These are phyloP conservation scores for Hericium alpestre DNA, from an alignment of 768 basidiomycete species.

Conservation along the genomic window DNA sequence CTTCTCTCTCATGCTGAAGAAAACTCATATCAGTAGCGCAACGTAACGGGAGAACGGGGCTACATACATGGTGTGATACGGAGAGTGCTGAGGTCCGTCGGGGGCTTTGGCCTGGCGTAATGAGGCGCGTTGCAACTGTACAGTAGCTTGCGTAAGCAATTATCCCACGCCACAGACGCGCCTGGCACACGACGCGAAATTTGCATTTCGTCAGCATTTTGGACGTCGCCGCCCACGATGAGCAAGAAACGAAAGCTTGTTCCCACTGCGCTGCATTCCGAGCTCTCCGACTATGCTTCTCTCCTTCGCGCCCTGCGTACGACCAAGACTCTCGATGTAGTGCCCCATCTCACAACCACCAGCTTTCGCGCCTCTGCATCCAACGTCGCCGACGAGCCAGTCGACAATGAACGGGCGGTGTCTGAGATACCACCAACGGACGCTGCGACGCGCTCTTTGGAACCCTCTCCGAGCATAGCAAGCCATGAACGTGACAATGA, in stretches of 20 bases:
- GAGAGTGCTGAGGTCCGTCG: slow-evolving; percentile 6
- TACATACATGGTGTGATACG: slow-evolving; percentile 11
- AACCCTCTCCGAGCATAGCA: not conserved
- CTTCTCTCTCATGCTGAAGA: slow-evolving; percentile 83
- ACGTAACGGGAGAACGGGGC: not conserved
- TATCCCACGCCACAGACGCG: slow-evolving; percentile 12
- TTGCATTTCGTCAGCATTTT: not conserved
- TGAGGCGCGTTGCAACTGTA: slow-evolving; percentile 27
- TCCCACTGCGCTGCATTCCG: slow-evolving; percentile 46
- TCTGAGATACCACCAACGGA: not conserved
- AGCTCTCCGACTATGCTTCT: slow-evolving; percentile 57
- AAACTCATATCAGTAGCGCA: not conserved
- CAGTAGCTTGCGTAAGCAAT: slow-evolving; percentile 20
- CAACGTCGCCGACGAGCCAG: not conserved
- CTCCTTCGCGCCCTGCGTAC: slow-evolving; percentile 57
- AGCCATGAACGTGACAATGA: slow-evolving; percentile 9
- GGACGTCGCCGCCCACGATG: slow-evolving; percentile 10
- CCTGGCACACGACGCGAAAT: not conserved
- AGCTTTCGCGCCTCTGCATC: too few species aligned
- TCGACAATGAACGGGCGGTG: slow-evolving; percentile 1
- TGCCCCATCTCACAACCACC: slow-evolving; percentile 32
- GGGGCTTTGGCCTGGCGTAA: not conserved
- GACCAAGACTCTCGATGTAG: slow-evolving; percentile 45
- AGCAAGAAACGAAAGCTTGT: slow-evolving; percentile 35
- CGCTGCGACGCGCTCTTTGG: not conserved